phyloP scores from a whole-genome alignment of 768 basidiomycete species.

The Termitomyces sp. region DNA sequence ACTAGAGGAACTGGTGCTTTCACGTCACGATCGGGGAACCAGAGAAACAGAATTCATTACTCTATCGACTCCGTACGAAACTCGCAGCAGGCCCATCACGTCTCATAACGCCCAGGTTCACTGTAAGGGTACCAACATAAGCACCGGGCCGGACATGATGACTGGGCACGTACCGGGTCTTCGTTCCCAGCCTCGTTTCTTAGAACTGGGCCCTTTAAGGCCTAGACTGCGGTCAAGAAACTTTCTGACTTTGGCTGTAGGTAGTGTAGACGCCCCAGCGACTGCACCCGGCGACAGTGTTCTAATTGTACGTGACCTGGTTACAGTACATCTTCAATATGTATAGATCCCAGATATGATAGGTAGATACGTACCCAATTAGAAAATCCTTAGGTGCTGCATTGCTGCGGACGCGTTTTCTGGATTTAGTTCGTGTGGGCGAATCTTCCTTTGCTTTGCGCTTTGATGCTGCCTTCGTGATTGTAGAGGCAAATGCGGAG shows the following conservation, averaged over 20 bases:
- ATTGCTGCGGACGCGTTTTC: constrained; percentile 29
- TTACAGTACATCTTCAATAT: constrained; percentile 4
- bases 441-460: constrained; percentile 23
- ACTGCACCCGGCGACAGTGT: constrained; percentile 34
- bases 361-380: constrained; percentile 46
- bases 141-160: background rate
- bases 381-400: constrained; percentile 46
- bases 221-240: constrained; percentile 55
- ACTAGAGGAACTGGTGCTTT: background rate
- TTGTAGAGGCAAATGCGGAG: constrained; percentile 46
- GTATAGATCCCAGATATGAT: background rate
- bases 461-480: constrained; percentile 21
- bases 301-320: constrained; percentile 56
- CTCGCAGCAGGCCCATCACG: constrained; percentile 49
- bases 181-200: constrained; percentile 56
- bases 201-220: constrained; percentile 38
- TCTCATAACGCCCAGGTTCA: constrained; percentile 57
- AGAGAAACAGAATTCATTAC: background rate
- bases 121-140: constrained; percentile 27
- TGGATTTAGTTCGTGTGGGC: constrained; percentile 23
- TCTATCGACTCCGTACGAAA: constrained; percentile 43
- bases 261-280: constrained; percentile 41
- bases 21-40: no score
- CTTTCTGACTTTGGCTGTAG: constrained; percentile 46
- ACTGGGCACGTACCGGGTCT: constrained; percentile 46